These are phyloP conservation scores for Phaeosphaeriaceae sp. DNA, from an alignment of 2,329 filamentous ascomycete genomes.

Conservation along the genomic window DNA sequence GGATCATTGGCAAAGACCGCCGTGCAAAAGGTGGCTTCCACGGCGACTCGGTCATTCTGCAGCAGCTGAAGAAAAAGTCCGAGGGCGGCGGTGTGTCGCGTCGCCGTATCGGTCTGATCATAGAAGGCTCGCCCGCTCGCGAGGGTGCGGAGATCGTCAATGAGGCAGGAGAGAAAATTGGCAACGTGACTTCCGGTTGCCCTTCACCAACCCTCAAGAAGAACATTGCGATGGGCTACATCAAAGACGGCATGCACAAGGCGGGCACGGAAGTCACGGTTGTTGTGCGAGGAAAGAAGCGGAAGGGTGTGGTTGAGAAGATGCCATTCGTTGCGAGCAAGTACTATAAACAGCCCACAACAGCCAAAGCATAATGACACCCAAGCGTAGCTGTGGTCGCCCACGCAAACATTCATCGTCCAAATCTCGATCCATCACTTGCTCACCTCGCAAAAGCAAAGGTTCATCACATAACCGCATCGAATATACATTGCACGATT, in stretches of 20 bases:
- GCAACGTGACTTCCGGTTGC: slow-evolving; percentile 85
- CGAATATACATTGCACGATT: no score
- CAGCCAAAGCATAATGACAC: slow-evolving; percentile 28
- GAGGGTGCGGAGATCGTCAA: slow-evolving; percentile 84
- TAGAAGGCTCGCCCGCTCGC: slow-evolving; percentile 87
- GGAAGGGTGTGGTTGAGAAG: slow-evolving; percentile 78
- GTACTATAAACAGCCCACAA: slow-evolving; percentile 64
- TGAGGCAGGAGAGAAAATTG: slow-evolving; percentile 72
- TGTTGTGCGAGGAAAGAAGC: slow-evolving; percentile 76
- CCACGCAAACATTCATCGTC: no score
- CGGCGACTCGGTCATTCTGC: slow-evolving; percentile 78
- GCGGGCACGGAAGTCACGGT: slow-evolving; percentile 82
- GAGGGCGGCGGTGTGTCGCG: slow-evolving; percentile 74
- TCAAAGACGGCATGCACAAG: slow-evolving; percentile 83
- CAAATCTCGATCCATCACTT: no score
- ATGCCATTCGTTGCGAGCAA: slow-evolving; percentile 88
- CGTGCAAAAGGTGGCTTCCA: slow-evolving; percentile 79
- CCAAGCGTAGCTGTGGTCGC: neutral
- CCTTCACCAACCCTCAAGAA: slow-evolving; percentile 85
- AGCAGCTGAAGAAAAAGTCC: slow-evolving; percentile 78
- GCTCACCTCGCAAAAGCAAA: neutral
- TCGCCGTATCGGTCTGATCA: slow-evolving; percentile 79
- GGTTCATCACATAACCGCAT: neutral
- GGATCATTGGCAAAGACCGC: slow-evolving; percentile 86
- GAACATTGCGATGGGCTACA: slow-evolving; percentile 96